Evolutionary conservation across 805 yeast genomes (phyloP), one percentile per base, ranked within the genome.

Genomic region (Teunomyces cretensis): DNA sequence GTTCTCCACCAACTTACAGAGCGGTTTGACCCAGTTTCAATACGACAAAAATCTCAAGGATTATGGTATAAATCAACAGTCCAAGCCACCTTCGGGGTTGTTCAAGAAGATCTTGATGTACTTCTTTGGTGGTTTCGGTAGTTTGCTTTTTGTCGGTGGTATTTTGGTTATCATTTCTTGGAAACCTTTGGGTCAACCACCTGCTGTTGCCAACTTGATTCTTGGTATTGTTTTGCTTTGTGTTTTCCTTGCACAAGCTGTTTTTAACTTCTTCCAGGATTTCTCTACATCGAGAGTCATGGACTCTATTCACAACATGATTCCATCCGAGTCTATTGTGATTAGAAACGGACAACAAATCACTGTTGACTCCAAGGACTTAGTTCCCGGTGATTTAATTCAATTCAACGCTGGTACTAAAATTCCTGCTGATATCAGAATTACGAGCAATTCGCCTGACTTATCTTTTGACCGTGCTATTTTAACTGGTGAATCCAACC

Each of bases 101-200:
- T 44, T 62, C 19, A 62, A 54, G 48, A 71, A 65, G 53, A 44
- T 69, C 2, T 60, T 71, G 37, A 46, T 58, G 42, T 72, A 76
- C 54, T 59, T 72, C 44, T 76, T 76, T 60, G 78, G 78, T 45
- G 79, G 80, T 6, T 75, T 76, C 57, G 78, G 81, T 26, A 48
- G 64, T 1, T 58, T 76, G 36, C 59, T 76, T 30, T 54, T 73
- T 42, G 53, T 61, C 36, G 76, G 72, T 47, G 78, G 75, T 42
- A 54, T 74, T 8, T 61, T 76, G 17, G 71, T 72, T 51, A 60
- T 68, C 39, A 52, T 76, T 26, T 58, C 70, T 27, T 76, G 78
- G 75, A 74, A 72, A 46, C 79, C 80, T 4, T 59, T 75, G 39
- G 78, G 79, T 9, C 56, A 72, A 32, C 80, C 80, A 15, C 77